Evolutionary conservation across 352 stramenopile species (phyloP), one percentile per base, ranked within the genome.

Genomic region (Pythium sukuiense): DNA sequence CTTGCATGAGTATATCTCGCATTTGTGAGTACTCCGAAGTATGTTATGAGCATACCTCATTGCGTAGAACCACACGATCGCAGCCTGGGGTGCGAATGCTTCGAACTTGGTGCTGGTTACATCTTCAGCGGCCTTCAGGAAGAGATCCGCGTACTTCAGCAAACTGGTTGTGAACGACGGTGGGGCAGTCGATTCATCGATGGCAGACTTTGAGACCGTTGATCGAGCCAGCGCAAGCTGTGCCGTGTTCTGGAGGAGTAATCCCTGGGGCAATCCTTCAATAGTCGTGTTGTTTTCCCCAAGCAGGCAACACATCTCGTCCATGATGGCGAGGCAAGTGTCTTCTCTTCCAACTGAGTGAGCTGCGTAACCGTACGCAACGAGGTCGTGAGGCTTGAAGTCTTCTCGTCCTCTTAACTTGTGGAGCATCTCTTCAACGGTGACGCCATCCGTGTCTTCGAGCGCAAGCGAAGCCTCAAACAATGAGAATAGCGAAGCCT

Each of bases 1-100:
- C 6, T 52, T 6, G 45, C 14, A 52, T 43, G 11, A 43, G 37
- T n/a, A 16, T 3, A 6, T 43, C 37, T 24, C 20, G 20, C 20
- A 0, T 24, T 24, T 24, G 20, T 24, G 20, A 24, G 20, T 24
- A 24, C 20, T 24, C 20, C 20, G 20, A 24, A 24, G 20, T 24
- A 24, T 24, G 20, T 24, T 24, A 24, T 24, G 20, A 24, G 20
- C 61, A 33, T 74, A 94, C 85, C 83, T 88, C 71, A 85, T 91
- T 29, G 71, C 68, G 63, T 86, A 94, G 49, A 94, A 94, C 85
- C 85, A 94, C 54, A 87, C 74, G 26, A 89, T 84, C 0, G 87
- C 75, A 16, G 81, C 72, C 35, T 77, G 55, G 29, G 82, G 66
- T 20, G 77, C 79, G 43, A 86, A 67, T 1, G 13, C 12, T 14